Evolutionary conservation across 306 rosid genomes (phyloP).

Genomic region (Macrotyloma uniflorum): DNA sequence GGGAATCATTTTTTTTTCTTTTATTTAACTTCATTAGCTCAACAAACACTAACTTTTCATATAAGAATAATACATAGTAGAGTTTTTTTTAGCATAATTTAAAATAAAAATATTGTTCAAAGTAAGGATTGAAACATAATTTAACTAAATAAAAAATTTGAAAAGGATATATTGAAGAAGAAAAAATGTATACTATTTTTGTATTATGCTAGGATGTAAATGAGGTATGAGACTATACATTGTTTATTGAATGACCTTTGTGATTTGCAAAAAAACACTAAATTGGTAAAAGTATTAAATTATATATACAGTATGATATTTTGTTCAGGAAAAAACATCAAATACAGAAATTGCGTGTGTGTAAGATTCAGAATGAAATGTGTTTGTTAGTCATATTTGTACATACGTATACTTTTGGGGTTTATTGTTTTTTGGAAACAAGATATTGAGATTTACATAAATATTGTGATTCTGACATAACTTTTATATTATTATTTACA

Average conservation of each 20-base stretch:
- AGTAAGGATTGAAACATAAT: neutral
- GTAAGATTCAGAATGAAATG: neutral
- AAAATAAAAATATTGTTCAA: neutral
- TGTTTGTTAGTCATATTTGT: neutral
- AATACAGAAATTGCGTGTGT: neutral
- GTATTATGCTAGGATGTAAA: neutral
- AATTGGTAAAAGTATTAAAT: neutral
- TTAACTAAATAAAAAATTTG: neutral
- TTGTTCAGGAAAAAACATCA: neutral
- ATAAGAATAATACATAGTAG: too few species aligned
- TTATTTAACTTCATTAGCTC: neutral
- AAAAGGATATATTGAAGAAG: neutral
- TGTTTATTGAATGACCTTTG: neutral
- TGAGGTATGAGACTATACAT: neutral
- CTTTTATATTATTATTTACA: too few species aligned
- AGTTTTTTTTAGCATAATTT: neutral
- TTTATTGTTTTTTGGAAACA: too few species aligned
- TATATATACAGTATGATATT: neutral
- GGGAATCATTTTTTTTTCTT: too few species aligned
- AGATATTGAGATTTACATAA: too few species aligned
- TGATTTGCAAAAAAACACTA: neutral
- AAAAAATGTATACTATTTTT: neutral
- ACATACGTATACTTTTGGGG: neutral
- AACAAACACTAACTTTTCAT: neutral
- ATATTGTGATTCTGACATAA: too few species aligned